Conservation (phyloP, 2,329 filamentous ascomycete genomes). For the Phyllosticta citriasiana region DNA sequence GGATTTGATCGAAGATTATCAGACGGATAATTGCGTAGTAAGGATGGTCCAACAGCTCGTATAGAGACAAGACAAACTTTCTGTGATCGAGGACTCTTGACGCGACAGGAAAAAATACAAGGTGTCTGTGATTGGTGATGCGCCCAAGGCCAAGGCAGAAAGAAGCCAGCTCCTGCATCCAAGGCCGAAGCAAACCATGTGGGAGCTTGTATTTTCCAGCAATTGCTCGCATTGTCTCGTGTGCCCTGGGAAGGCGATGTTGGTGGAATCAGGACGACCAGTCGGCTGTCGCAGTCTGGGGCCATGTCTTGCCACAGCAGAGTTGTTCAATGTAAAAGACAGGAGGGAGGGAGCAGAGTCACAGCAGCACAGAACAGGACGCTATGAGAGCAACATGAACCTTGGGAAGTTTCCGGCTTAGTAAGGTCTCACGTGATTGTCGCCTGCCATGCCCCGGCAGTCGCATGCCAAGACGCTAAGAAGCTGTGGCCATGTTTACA, state of each 20-base stretch:
- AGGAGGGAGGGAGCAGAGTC: background rate
- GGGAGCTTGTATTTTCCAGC: too few species aligned
- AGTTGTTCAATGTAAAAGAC: background rate
- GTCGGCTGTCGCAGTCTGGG: background rate
- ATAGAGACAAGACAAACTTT: background rate
- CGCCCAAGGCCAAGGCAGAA: background rate
- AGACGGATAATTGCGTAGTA: background rate
- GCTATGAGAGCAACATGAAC: too few species aligned
- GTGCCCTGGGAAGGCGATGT: background rate
- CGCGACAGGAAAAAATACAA: background rate
- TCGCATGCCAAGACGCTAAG: background rate
- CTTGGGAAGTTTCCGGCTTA: background rate
- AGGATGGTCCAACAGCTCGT: background rate
- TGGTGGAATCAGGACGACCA: background rate
- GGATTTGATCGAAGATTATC: background rate
- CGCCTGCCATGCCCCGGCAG: background rate
- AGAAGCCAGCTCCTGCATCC: background rate
- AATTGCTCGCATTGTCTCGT: background rate
- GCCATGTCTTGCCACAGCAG: background rate
- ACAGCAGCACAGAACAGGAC: too few species aligned
- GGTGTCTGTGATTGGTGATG: background rate
- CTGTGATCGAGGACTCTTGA: background rate
- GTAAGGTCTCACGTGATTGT: background rate
- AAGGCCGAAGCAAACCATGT: background rate
- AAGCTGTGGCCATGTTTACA: slow-evolving; percentile 10